These are phyloP conservation scores for Chaetomium sp. DNA, from an alignment of 2,329 filamentous ascomycete species.

Conservation along the genomic window DNA sequence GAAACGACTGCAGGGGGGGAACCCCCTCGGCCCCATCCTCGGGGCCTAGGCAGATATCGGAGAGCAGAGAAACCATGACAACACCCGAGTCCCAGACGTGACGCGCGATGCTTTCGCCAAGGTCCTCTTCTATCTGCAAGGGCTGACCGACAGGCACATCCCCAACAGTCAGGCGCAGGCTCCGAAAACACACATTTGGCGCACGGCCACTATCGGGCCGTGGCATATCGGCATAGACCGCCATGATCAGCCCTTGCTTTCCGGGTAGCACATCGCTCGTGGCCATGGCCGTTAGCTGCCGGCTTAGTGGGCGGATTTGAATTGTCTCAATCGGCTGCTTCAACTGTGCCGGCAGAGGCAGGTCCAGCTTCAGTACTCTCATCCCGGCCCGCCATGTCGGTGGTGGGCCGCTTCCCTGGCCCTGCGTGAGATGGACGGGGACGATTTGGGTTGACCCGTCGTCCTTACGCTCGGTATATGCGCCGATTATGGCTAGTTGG, in stretches of 20 bases:
- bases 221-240: slow-evolving; percentile 35
- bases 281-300: slow-evolving; percentile 17
- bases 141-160: slow-evolving; percentile 5
- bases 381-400: slow-evolving; percentile 29
- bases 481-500: slow-evolving; percentile 34
- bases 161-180: slow-evolving; percentile 24
- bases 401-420: background rate
- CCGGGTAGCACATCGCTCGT: slow-evolving; percentile 21
- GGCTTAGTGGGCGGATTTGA: slow-evolving; percentile 23
- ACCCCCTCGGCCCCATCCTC: background rate
- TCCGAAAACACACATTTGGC: slow-evolving; percentile 27
- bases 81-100: slow-evolving; percentile 55
- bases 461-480: slow-evolving; percentile 25
- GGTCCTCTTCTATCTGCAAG: slow-evolving; percentile 47
- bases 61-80: slow-evolving; percentile 36
- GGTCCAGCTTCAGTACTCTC: slow-evolving; percentile 33
- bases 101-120: slow-evolving; percentile 54
- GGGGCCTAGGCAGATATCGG: slow-evolving; percentile 21
- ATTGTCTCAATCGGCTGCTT: slow-evolving; percentile 19
- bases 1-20: slow-evolving; percentile 25
- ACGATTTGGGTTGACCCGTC: slow-evolving; percentile 10
- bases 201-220: slow-evolving; percentile 4
- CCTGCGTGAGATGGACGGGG: slow-evolving; percentile 15
- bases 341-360: slow-evolving; percentile 22
- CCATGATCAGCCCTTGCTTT: slow-evolving; percentile 36